Base-by-base conservation (phyloP, 2,329 filamentous ascomycete species). In the Paecilomyces formosus region DNA sequence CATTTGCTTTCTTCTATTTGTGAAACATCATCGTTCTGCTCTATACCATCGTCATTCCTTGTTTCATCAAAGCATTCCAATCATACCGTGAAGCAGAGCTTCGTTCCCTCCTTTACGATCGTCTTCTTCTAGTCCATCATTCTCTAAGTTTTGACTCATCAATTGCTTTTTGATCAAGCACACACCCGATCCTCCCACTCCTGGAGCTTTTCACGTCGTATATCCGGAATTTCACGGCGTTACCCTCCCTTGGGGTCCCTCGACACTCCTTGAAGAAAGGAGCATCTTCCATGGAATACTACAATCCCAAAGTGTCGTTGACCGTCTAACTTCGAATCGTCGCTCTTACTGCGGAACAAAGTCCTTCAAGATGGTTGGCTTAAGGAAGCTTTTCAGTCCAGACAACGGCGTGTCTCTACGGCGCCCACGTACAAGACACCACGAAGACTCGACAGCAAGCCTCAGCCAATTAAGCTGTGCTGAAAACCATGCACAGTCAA, bases 341-440 rank as follows among this genome's bases (percentile, higher is more conserved):
- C 35, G 21, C 62, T 53, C 58, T 45, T 18, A 21, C 15, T 21
- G 39, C 6, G 39, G 39, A n/a, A 45, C n/a, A 18, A 18, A 18
- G 13, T 45, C 2, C n/a, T 45, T 45, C 39, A 66, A 53, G 9
- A 75, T 75, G 72, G 72, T 70, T 50, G 68, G 61, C 30, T 60
- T 75, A 33, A 72, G 65, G 61, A 72, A 67, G 52, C 59, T 75
- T n/a, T 74, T 75, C 50, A 62, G 64, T 26, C 54, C 63, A 54
- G 39, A 45, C 7, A 45, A 45, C 18, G 70, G 11, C 21, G n/a
- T 24, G 13, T 52, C n/a, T 45, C 39, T 18, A 45, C 39, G 39
- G 13, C 50, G 26, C 21, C 50, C 22, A 11, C 50, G 13, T 28
- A 28, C 50, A 13, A n/a, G 50, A 26, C 22, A 52, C 13, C n/a